Evolutionary conservation across 192 early-diverging fungal species (phyloP).

Genomic region (Bifiguratus adelaidae): DNA sequence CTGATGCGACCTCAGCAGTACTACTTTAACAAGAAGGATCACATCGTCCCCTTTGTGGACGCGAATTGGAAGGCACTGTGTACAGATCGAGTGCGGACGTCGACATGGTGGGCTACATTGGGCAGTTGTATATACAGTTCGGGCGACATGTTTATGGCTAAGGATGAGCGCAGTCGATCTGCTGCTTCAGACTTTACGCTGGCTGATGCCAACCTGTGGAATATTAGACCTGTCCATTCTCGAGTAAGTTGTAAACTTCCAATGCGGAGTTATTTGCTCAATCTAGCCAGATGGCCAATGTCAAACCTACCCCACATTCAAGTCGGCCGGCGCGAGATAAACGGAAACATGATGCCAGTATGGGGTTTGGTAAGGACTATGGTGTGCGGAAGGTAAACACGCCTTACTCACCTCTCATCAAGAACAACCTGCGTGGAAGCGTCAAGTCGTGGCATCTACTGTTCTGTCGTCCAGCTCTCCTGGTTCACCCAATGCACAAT

Average conservation of each 20-base stretch:
- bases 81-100: constrained; percentile 45
- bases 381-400: too few relatives aligned
- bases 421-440: too few relatives aligned
- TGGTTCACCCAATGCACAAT: too few relatives aligned
- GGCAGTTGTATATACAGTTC: constrained; percentile 53
- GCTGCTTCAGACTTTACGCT: constrained; percentile 50
- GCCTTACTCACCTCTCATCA: too few relatives aligned
- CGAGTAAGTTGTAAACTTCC: constrained; percentile 10
- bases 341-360: neutral
- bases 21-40: constrained; percentile 56
- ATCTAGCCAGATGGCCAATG: neutral
- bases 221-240: constrained; percentile 36
- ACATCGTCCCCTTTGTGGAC: constrained; percentile 54
- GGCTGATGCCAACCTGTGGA: constrained; percentile 45
- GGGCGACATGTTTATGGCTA: constrained; percentile 44
- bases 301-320: neutral
- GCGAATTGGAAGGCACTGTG: constrained; percentile 52
- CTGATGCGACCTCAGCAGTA: constrained; percentile 33
- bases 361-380: too few relatives aligned
- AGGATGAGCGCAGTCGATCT: constrained; percentile 41
- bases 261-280: constrained; percentile 6
- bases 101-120: constrained; percentile 61
- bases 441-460: too few relatives aligned
- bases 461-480: too few relatives aligned
- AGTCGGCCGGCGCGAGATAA: neutral